Percentiles rank a stretch among this genome's conserved stretches.
Evolutionary conservation across 345 rosid genomes (phyloP).

Genomic region (Citrus medica): DNA sequence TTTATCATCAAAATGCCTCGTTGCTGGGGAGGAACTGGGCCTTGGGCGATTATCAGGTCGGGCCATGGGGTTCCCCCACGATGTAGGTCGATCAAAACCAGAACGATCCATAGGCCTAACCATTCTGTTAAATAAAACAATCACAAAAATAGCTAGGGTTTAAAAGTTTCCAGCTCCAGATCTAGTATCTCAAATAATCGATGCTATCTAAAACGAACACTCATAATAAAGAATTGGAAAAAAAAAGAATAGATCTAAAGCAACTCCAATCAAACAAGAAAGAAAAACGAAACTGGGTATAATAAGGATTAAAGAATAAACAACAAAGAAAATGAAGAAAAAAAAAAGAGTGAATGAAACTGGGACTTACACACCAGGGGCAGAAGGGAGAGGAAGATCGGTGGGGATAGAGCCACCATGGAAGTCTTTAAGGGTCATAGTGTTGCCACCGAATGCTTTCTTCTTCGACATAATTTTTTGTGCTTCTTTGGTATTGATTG

Average conservation of each 20-base stretch:
- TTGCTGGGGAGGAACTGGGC: constrained; percentile 57
- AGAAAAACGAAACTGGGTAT: neutral
- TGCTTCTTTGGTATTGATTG: neutral
- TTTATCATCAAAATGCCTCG: constrained; percentile 71
- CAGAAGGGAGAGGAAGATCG: constrained; percentile 87
- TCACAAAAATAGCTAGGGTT: constrained; percentile 11
- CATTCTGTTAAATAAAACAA: constrained; percentile 28
- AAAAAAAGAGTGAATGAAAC: neutral
- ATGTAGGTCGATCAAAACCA: constrained; percentile 45
- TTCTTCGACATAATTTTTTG: constrained; percentile 73
- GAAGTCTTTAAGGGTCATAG: constrained; percentile 90
- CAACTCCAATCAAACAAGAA: neutral
- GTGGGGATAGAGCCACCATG: constrained; percentile 91
- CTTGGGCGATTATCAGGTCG: constrained; percentile 58
- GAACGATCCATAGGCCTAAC: constrained; percentile 54
- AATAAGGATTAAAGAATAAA: neutral
- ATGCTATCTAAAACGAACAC: neutral
- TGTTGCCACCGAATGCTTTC: constrained; percentile 61
- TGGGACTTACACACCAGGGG: constrained; percentile 78
- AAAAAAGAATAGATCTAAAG: constrained; percentile 20
- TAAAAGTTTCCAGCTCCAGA: constrained; percentile 10
- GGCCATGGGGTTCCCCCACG: constrained; percentile 58
- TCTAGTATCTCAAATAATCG: constrained; percentile 4
- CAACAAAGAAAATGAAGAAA: neutral
- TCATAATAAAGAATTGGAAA: neutral